Percentiles rank a stretch among this genome's conserved stretches.
phyloP scores from a whole-genome alignment of 169 alveolate genomes.

The Condylostoma magnum region DNA sequence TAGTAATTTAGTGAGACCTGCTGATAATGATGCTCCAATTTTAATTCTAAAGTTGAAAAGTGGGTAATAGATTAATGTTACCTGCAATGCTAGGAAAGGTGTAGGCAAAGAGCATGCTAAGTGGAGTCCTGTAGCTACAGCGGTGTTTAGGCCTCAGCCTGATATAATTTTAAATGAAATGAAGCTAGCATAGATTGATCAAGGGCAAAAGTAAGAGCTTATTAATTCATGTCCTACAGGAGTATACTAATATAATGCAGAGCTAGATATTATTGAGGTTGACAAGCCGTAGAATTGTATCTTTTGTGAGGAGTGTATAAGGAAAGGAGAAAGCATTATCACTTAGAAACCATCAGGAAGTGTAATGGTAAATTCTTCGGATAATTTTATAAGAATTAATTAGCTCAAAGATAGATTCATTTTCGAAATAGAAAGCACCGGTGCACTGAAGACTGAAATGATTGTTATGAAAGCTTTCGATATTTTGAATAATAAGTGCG shows the following conservation, averaged over 20 bases:
- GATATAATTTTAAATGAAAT: constrained; percentile 59
- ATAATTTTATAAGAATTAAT: constrained; percentile 41
- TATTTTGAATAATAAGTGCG: constrained; percentile 72
- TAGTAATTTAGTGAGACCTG: constrained; percentile 54
- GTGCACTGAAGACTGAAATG: constrained; percentile 92
- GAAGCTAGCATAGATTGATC: not conserved
- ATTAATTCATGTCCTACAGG: constrained; percentile 89
- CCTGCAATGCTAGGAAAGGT: constrained; percentile 94
- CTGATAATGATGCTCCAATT: constrained; percentile 70
- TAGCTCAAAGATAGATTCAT: constrained; percentile 69
- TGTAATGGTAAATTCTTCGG: not conserved
- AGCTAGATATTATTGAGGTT: constrained; percentile 56
- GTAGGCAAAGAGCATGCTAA: constrained; percentile 97
- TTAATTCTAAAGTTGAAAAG: constrained; percentile 91
- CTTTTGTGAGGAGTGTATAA: constrained; percentile 87
- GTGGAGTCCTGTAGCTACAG: constrained; percentile 95
- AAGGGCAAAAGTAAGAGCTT: constrained; percentile 68
- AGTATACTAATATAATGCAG: constrained; percentile 72
- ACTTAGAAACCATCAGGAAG: constrained; percentile 31
- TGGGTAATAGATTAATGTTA: constrained; percentile 90
- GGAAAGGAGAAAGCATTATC: constrained; percentile 39
- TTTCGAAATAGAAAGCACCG: constrained; percentile 90
- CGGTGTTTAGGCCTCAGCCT: constrained; percentile 80
- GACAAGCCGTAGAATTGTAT: constrained; percentile 71
- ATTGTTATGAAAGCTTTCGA: constrained; percentile 88